Evolutionary conservation across 208 protist species (phyloP), one percentile per base, ranked within the genome.

Genomic region (Trypanosoma congolense): DNA sequence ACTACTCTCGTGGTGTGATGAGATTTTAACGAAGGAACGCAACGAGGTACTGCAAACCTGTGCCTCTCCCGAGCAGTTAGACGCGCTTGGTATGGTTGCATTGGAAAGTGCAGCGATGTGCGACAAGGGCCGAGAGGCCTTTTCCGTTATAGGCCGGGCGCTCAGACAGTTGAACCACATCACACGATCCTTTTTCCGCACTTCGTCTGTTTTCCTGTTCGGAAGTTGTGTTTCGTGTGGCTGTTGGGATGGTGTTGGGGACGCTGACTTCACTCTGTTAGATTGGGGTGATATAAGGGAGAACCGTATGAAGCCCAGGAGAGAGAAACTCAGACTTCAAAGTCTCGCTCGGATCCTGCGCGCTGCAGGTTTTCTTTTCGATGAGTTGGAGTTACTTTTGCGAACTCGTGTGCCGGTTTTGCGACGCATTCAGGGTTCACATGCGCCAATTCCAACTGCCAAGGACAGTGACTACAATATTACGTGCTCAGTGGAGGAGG

Each of bases 151-250:
- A 44, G 61, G 65, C 46, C 67, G 61, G 18, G 77, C 80, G 0
- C 43, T 49, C 10, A 21, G 50, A 25, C 84, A 92, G 66, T 41
- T 92, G 9, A 41, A 74, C 31, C 4, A 30, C 28, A 52, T 62
- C 31, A 33, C 57, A 3, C 2, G 10, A 0, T 35, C 31, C 19
- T 54, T 80, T 14, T 19, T 74, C 8, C 24, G 46, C 1, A 41
- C 28, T 1, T 19, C 58, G 12, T 0, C 22, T 8, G 71, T 87
- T 16, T 93, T 78, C 65, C 53, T 75, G 19, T 93, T 93, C 44
- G 87, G 87, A 56, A 87, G 81, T 38, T 78, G 75, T 40, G 80
- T 91, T 8, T 69, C 83, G 6, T 76, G 72, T 61, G 82, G 82
- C 38, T 75, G 50, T 9, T 93, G 87, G 83, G 87, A 93, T 63